phyloP scores from a whole-genome alignment of 345 rosid genomes.

The Lumnitzera littorea region DNA sequence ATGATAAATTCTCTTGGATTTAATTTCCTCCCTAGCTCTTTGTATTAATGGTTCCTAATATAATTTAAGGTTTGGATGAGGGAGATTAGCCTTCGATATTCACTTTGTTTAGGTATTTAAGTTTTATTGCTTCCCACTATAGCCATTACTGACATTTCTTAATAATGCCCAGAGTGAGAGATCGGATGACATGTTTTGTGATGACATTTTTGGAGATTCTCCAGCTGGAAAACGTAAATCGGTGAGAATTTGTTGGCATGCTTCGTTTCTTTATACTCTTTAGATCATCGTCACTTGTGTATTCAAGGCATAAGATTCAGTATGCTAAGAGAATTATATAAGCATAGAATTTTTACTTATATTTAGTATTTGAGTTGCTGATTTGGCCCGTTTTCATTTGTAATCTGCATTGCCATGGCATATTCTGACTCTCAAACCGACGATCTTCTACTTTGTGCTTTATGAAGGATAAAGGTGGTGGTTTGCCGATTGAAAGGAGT shows the following conservation, averaged over 20 bases:
- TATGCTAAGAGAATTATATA: too few species aligned
- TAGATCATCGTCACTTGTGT: not conserved
- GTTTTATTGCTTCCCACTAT: too few species aligned
- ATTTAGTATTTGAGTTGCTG: not conserved
- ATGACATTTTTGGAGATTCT: constrained; percentile 96
- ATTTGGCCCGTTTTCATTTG: too few species aligned
- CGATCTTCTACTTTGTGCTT: constrained; percentile 16
- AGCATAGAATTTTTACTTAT: not conserved
- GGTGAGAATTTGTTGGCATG: constrained; percentile 29
- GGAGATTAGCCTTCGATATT: not conserved
- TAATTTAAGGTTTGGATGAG: not conserved
- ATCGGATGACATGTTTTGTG: constrained; percentile 66
- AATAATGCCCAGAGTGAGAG: constrained; percentile 70
- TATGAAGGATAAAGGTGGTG: constrained; percentile 65
- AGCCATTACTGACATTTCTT: constrained; percentile 7
- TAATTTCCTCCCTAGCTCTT: not conserved
- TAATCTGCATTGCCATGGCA: not conserved
- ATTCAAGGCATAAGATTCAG: too few species aligned
- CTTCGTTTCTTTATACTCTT: not conserved
- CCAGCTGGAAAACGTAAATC: constrained; percentile 58
- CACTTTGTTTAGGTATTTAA: not conserved
- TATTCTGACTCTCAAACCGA: constrained; percentile 3
- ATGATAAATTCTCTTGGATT: not conserved
- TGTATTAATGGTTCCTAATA: constrained; percentile 4
- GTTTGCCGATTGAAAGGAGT: constrained; percentile 60